Conservation (phyloP, 345 rosid species). For the Populus pruinosa region DNA sequence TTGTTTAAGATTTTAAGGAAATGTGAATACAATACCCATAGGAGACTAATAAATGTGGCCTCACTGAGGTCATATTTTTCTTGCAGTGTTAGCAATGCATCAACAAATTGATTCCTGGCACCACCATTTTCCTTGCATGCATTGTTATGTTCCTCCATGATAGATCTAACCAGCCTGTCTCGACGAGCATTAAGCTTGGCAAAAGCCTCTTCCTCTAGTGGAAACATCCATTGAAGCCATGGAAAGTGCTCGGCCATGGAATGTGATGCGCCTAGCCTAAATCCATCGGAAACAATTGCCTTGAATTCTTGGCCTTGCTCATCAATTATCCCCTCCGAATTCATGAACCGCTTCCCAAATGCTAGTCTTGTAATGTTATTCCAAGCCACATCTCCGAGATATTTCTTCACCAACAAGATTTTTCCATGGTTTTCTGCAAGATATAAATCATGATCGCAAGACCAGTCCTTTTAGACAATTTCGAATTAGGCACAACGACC, state of each 20-base stretch:
- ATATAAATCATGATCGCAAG: background rate
- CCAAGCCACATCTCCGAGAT: conserved; percentile 82
- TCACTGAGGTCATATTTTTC: conserved; percentile 86
- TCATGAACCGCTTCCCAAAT: conserved; percentile 87
- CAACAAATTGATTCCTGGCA: conserved; percentile 61
- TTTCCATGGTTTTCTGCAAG: conserved; percentile 51
- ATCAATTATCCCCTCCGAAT: conserved; percentile 65
- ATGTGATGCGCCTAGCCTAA: conserved; percentile 68
- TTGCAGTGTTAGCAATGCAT: conserved; percentile 72
- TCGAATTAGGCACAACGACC: background rate
- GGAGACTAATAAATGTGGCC: conserved; percentile 81
- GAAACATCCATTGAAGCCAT: conserved; percentile 93
- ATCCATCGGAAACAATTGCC: conserved; percentile 68
- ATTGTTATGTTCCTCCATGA: conserved; percentile 84
- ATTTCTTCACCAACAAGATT: conserved; percentile 53
- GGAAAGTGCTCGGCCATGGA: conserved; percentile 85
- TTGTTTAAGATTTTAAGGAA: too few species aligned
- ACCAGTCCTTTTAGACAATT: too few species aligned
- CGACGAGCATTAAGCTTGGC: conserved; percentile 70
- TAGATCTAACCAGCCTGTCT: conserved; percentile 64
- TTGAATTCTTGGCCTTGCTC: conserved; percentile 89
- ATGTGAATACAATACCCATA: conserved; percentile 49
- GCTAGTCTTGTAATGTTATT: conserved; percentile 89
- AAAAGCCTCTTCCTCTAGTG: conserved; percentile 66
- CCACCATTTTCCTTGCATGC: conserved; percentile 61